These are phyloP conservation scores for Monilinia polystroma DNA, from an alignment of 2,329 filamentous ascomycete species.

Conservation along the genomic window DNA sequence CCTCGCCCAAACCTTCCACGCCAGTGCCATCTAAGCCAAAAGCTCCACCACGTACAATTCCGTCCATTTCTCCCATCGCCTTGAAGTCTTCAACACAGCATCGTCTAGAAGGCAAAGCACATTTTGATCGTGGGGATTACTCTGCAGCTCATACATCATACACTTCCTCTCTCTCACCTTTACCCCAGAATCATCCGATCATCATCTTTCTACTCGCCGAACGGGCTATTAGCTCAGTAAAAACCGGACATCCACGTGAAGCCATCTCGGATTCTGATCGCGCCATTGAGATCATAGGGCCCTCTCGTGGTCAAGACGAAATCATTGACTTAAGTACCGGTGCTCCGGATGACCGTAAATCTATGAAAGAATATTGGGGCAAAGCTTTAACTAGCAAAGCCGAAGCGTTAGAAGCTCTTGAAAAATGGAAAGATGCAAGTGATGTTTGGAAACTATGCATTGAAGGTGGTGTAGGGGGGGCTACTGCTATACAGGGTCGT, in stretches of 20 bases:
- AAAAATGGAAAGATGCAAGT: constrained; percentile 85
- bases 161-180: constrained; percentile 67
- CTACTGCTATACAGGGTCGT: constrained; percentile 78
- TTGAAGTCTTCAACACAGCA: constrained; percentile 75
- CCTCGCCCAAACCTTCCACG: constrained; percentile 46
- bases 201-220: constrained; percentile 89
- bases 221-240: constrained; percentile 82
- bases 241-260: constrained; percentile 86
- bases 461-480: constrained; percentile 80
- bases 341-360: constrained; percentile 64
- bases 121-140: constrained; percentile 94
- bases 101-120: constrained; percentile 76
- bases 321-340: constrained; percentile 65
- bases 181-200: constrained; percentile 79
- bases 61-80: constrained; percentile 65
- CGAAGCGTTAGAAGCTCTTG: constrained; percentile 91
- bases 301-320: constrained; percentile 75
- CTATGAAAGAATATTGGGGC: constrained; percentile 90
- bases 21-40: constrained; percentile 49
- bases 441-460: constrained; percentile 79
- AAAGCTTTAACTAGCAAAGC: constrained; percentile 94
- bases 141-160: constrained; percentile 82
- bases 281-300: constrained; percentile 77
- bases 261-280: constrained; percentile 82
- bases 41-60: constrained; percentile 52